These are phyloP conservation scores for Cyclotella sp. DNA, from an alignment of 108 stramenopile genomes.

Conservation along the genomic window DNA sequence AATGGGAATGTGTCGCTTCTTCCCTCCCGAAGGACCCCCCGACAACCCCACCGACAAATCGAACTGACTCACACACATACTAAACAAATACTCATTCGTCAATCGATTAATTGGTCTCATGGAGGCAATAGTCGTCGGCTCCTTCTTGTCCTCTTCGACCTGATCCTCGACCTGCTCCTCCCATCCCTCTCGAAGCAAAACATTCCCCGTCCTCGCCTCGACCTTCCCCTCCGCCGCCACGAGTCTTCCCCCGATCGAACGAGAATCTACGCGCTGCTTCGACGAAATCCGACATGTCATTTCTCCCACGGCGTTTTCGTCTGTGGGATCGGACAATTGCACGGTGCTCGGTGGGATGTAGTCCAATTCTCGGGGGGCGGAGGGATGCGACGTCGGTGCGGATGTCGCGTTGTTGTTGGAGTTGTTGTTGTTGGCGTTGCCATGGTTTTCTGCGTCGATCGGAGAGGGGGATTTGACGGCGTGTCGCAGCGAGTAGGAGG, in stretches of 20 bases:
- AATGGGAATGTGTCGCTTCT: conserved; percentile 52
- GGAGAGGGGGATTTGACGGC: neutral
- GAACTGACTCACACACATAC: conserved; percentile 49
- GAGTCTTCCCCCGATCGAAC: conserved; percentile 43
- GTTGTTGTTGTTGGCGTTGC: neutral
- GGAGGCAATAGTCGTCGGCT: conserved; percentile 1
- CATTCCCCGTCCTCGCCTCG: conserved; percentile 46
- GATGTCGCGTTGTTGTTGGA: neutral
- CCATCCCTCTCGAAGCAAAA: conserved; percentile 36
- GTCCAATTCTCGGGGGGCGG: conserved; percentile 19
- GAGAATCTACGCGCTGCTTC: conserved; percentile 37
- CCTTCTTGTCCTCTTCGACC: conserved; percentile 2
- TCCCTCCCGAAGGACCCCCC: conserved; percentile 47
- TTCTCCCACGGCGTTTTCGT: conserved; percentile 49
- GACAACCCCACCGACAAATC: conserved; percentile 41
- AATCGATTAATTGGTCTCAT: conserved; percentile 34
- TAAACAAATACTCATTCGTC: conserved; percentile 50
- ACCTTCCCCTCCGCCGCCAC: conserved; percentile 47
- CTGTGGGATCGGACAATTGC: conserved; percentile 43
- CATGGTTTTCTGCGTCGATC: neutral
- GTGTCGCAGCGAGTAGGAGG: neutral
- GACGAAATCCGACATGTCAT: conserved; percentile 50
- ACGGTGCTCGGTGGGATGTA: conserved; percentile 47
- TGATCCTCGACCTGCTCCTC: conserved; percentile 15
- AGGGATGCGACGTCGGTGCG: neutral